A percentile compares a stretch with the other conserved stretches of the same genome.
phyloP scores from a whole-genome alignment of 148 eudicot species.

The Linanthus parryae region DNA sequence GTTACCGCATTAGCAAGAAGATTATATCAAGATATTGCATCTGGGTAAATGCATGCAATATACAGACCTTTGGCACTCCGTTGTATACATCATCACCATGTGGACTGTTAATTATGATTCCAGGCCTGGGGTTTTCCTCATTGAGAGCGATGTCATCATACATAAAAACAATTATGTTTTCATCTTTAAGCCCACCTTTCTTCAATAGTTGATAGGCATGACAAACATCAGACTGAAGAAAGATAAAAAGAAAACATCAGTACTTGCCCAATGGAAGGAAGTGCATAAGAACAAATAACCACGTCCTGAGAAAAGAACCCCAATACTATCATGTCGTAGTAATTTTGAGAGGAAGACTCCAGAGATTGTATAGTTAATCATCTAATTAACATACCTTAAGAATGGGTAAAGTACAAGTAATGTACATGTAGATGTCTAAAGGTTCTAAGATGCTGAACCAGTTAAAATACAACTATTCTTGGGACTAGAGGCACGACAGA shows the following conservation, averaged over 20 bases:
- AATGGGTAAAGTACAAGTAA: not conserved
- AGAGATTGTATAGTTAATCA: not conserved
- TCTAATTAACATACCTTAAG: not conserved
- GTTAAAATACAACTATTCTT: too few relatives aligned
- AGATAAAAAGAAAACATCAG: not conserved
- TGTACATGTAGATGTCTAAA: too few relatives aligned
- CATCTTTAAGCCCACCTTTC: slow-evolving; percentile 52
- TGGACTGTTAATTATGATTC: slow-evolving; percentile 66
- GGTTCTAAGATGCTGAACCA: too few relatives aligned
- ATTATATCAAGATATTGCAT: too few relatives aligned
- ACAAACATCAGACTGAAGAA: slow-evolving; percentile 62
- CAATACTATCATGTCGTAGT: not conserved
- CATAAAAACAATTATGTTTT: slow-evolving; percentile 55
- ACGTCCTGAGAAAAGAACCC: not conserved
- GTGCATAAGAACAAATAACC: not conserved
- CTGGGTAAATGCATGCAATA: not conserved
- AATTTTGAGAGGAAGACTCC: not conserved
- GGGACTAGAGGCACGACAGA: too few relatives aligned
- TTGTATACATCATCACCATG: slow-evolving; percentile 62
- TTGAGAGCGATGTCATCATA: slow-evolving; percentile 66
- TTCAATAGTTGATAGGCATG: slow-evolving; percentile 59
- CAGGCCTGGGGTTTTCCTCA: slow-evolving; percentile 62
- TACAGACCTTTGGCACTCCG: slow-evolving; percentile 83
- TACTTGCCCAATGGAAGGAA: too few relatives aligned
- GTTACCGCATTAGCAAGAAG: not conserved